These are phyloP conservation scores for Elaeis oleifera DNA, from an alignment of 202 grass and related monocot genomes.

Conservation along the genomic window DNA sequence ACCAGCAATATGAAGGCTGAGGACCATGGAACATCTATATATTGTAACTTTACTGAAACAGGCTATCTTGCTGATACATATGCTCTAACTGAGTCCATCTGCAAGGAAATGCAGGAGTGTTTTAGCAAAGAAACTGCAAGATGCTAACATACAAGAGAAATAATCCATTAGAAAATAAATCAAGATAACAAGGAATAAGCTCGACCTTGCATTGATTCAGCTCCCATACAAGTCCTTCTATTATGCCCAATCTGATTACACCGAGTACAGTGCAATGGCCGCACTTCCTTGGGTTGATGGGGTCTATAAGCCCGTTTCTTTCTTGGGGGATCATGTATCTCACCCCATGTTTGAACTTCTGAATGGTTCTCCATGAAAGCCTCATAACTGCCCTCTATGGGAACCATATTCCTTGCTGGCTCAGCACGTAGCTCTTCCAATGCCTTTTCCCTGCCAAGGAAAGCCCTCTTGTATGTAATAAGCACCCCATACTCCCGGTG, in stretches of 20 bases:
- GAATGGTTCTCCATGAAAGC: background rate
- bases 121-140: no score
- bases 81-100: no score
- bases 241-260: conserved; percentile 19
- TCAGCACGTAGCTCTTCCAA: conserved; percentile 7
- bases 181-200: background rate
- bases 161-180: background rate
- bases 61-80: no score
- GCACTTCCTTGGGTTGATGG: conserved; percentile 9
- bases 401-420: conserved; percentile 1
- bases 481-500: conserved; percentile 8
- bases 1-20: no score
- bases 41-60: no score
- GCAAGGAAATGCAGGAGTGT: no score
- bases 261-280: conserved; percentile 14
- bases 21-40: no score
- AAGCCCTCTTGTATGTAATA: conserved; percentile 21
- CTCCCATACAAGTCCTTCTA: conserved; percentile 7
- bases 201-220: background rate
- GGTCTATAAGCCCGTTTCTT: background rate
- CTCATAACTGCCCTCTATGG: conserved; percentile 2
- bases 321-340: conserved; percentile 14
- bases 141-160: no score
- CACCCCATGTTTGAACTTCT: conserved; percentile 6
- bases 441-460: conserved; percentile 19